Evolutionary conservation across 441 rosid species (phyloP), one percentile per base, ranked within the genome.

Genomic region (Isatis lusitanica): DNA sequence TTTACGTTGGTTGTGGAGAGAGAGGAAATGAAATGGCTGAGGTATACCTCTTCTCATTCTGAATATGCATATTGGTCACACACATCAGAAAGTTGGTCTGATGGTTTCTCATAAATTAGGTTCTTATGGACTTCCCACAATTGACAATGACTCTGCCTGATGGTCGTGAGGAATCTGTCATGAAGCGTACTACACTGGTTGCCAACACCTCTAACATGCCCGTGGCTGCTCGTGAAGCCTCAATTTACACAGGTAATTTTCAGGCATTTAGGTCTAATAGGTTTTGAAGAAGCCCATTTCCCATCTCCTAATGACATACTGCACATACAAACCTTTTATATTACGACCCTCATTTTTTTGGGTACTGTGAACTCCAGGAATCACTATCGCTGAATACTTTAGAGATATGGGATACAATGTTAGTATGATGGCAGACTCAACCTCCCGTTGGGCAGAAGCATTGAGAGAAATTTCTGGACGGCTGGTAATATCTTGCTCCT

Each of bases 401-500:
- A 90, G 99, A 85, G 99, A 96, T 82, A 96, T 96, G 98, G 99
- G 99, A 26, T 84, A 86, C 86, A 96, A 96, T 87, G 99, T 96
- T 73, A 93, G 99, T 80, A 96, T 96, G 99, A 96, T 96, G 98
- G 99, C 99, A 68, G 99, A 96, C 87, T 96, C 98, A 57, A 96
- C 99, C 31, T 96, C 99, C 74, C 97, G 99, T 46, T 96, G 98
- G 99, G 99, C 99, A 79, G 99, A 96, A 86, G 99, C 99, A 79
- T 81, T 91, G 90, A 97, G 97, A 86, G 98, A 96, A 90, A 96
- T 96, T 79, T 96, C 99, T 78, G 99, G 98, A 74, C 98, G 99
- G 2, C 83, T 96, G 98, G 98, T 96, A 80, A 74, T 68, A 26
- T 63, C 33, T 58, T 63, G 44, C n/a, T 8, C 48, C 60, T 68